These are phyloP conservation scores for Dentipellis sp. DNA, from an alignment of 768 basidiomycete species.

Conservation along the genomic window DNA sequence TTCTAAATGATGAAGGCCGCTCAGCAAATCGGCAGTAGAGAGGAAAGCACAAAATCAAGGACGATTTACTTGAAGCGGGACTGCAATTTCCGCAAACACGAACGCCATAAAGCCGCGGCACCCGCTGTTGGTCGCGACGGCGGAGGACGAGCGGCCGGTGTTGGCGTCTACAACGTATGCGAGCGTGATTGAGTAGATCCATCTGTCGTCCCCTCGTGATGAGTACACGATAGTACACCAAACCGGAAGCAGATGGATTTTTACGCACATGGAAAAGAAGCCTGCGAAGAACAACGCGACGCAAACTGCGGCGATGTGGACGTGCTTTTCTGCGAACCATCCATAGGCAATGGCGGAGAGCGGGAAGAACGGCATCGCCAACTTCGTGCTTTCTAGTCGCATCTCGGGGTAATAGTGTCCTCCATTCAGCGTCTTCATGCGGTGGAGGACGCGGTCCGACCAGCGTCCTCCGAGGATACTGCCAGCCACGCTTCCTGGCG, in stretches of 20 bases:
- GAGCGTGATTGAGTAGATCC: constrained; percentile 60
- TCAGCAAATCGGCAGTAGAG: neutral
- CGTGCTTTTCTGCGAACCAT: constrained; percentile 60
- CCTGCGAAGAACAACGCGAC: constrained; percentile 66
- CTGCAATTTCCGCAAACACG: constrained; percentile 62
- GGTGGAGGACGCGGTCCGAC: constrained; percentile 38
- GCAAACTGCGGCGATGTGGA: constrained; percentile 60
- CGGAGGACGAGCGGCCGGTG: constrained; percentile 66
- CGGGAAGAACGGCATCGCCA: constrained; percentile 52
- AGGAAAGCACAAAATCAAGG: neutral
- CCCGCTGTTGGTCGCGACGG: constrained; percentile 67
- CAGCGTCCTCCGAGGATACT: constrained; percentile 52
- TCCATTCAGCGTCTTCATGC: constrained; percentile 33
- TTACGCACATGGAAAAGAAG: constrained; percentile 61
- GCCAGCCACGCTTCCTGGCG: constrained; percentile 39
- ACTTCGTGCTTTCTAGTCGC: constrained; percentile 55
- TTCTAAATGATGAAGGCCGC: constrained; percentile 27
- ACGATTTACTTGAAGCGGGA: constrained; percentile 54
- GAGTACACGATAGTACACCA: constrained; percentile 1
- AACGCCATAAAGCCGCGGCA: constrained; percentile 67
- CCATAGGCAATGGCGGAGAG: constrained; percentile 58
- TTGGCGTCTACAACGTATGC: constrained; percentile 88
- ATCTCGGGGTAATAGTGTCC: constrained; percentile 63
- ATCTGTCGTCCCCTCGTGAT: constrained; percentile 21
- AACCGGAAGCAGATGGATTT: neutral